Conservation (phyloP, 2,329 filamentous ascomycete species). For the Aciculosporium take region DNA sequence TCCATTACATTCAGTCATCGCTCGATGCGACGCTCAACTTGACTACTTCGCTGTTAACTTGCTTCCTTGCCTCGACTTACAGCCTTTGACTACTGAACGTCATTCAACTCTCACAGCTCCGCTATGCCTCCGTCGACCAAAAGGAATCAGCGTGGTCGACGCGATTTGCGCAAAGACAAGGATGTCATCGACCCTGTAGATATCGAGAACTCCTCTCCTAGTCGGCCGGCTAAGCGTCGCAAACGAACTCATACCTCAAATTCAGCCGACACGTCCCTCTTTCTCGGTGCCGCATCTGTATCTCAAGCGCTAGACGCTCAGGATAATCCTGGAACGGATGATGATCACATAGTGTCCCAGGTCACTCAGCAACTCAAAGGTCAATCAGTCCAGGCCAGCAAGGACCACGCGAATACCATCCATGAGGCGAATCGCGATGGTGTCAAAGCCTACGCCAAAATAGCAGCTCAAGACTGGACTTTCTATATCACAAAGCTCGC, state of each 20-base stretch:
- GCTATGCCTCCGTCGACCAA: conserved; percentile 25
- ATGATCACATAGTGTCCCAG: conserved; percentile 41
- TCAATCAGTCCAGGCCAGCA: conserved; percentile 41
- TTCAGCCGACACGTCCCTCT: conserved; percentile 6
- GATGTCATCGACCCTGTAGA: conserved; percentile 21
- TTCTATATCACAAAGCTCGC: conserved; percentile 67
- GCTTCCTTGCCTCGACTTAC: neutral
- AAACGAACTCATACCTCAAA: conserved; percentile 31
- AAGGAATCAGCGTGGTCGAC: conserved; percentile 22
- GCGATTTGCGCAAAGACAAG: conserved; percentile 24
- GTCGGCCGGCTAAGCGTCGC: conserved; percentile 48
- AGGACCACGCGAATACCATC: conserved; percentile 48
- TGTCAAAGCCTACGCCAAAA: conserved; percentile 66
- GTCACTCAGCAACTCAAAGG: conserved; percentile 38
- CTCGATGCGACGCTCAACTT: neutral
- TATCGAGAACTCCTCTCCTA: conserved; percentile 41
- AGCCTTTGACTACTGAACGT: neutral
- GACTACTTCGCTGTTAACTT: conserved; percentile 3
- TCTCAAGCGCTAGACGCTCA: conserved; percentile 24
- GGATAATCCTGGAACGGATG: conserved; percentile 29
- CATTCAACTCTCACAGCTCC: neutral
- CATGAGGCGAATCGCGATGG: conserved; percentile 47
- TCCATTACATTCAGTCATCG: neutral
- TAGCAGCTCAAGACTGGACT: conserved; percentile 70
- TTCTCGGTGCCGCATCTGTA: conserved; percentile 7